phyloP scores from a whole-genome alignment of 176 grass and related monocot genomes.

The Oryza glaberrima region DNA sequence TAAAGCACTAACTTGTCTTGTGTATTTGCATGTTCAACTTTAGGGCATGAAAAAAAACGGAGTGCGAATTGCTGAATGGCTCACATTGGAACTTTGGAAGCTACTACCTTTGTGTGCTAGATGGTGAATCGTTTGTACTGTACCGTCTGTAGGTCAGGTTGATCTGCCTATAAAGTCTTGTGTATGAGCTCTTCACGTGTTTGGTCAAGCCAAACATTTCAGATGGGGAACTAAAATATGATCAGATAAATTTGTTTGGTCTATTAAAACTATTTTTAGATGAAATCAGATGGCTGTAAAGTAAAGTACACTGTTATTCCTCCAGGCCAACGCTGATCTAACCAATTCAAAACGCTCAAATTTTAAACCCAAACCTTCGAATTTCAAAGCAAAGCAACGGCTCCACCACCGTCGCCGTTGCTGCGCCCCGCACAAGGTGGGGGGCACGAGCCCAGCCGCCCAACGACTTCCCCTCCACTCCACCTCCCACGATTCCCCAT shows the following conservation, averaged over 20 bases:
- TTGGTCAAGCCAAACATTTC: background rate
- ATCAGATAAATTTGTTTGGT: too few relatives aligned
- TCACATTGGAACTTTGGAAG: background rate
- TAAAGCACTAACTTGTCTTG: background rate
- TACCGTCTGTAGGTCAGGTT: background rate
- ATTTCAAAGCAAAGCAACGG: background rate
- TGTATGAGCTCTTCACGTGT: too few relatives aligned
- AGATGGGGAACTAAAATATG: background rate
- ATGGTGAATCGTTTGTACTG: background rate
- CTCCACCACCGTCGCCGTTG: background rate
- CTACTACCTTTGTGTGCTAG: background rate
- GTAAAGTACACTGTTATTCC: background rate
- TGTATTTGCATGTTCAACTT: too few relatives aligned
- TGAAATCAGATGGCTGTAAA: background rate
- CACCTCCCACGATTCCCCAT: conserved; percentile 8
- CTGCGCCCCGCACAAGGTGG: background rate
- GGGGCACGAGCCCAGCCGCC: background rate
- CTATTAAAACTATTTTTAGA: background rate
- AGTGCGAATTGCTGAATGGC: background rate
- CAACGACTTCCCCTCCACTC: background rate
- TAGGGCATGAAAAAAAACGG: background rate
- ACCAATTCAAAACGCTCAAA: background rate
- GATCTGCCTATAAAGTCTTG: background rate
- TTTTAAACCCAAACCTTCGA: background rate
- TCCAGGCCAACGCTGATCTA: background rate